A percentile compares a stretch with the other conserved stretches of the same genome.
phyloP scores from a whole-genome alignment of 2,329 filamentous ascomycete genomes.

The Myriosclerotinia scirpicola region DNA sequence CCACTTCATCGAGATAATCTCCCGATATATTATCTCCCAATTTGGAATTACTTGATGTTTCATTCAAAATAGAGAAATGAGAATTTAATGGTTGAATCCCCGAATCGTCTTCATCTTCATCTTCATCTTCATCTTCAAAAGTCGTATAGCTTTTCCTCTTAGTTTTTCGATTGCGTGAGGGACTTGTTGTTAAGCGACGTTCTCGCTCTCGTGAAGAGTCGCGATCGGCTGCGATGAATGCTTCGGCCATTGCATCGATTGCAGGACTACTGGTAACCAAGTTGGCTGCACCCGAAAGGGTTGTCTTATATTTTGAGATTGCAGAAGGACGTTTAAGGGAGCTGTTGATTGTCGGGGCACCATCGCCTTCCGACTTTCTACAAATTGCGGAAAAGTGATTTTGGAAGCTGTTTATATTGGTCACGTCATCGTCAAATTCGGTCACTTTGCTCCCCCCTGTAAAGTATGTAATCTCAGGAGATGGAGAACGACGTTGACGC shows the following conservation, averaged over 20 bases:
- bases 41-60: slow-evolving; percentile 34
- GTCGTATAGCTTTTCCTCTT: neutral
- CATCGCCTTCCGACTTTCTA: slow-evolving; percentile 21
- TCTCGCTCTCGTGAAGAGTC: slow-evolving; percentile 29
- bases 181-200: slow-evolving; percentile 3
- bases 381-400: slow-evolving; percentile 29
- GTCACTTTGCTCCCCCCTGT: slow-evolving; percentile 26
- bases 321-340: slow-evolving; percentile 29
- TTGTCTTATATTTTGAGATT: slow-evolving; percentile 27
- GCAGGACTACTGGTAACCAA: slow-evolving; percentile 43
- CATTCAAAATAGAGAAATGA: slow-evolving; percentile 42
- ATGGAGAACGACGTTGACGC: slow-evolving; percentile 28
- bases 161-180: slow-evolving; percentile 34
- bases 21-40: neutral
- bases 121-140: slow-evolving; percentile 11
- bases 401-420: slow-evolving; percentile 25
- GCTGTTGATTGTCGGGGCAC: slow-evolving; percentile 11
- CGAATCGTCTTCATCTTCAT: neutral
- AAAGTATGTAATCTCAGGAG: slow-evolving; percentile 25
- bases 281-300: slow-evolving; percentile 23
- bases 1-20: slow-evolving; percentile 29
- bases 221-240: slow-evolving; percentile 50
- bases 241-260: slow-evolving; percentile 50
- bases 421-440: slow-evolving; percentile 27
- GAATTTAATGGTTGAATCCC: neutral